These are phyloP conservation scores for Solanum lycopersicoides DNA, from an alignment of 257 asterid genomes.

Conservation along the genomic window DNA sequence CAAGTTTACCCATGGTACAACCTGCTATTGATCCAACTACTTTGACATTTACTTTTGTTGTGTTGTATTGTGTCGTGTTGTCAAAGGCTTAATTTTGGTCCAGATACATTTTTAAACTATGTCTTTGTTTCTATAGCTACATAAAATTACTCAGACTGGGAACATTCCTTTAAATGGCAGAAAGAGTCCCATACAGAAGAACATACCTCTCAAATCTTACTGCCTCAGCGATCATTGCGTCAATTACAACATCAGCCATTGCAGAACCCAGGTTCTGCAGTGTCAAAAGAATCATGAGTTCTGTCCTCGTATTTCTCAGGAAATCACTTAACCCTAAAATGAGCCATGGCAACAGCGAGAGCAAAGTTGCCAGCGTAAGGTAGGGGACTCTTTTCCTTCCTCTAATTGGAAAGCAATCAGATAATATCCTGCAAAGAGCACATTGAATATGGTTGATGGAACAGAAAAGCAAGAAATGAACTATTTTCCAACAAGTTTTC, in stretches of 20 bases:
- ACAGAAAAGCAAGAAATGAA: not conserved
- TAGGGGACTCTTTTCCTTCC: conserved; percentile 88
- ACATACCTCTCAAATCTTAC: conserved; percentile 78
- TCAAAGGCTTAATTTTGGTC: not conserved
- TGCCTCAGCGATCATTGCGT: conserved; percentile 99
- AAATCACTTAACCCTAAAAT: conserved; percentile 41
- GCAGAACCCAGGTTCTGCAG: conserved; percentile 93
- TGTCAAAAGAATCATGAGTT: conserved; percentile 75
- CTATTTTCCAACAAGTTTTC: not conserved
- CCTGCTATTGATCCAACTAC: not conserved
- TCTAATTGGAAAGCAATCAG: conserved; percentile 84
- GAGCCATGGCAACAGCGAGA: conserved; percentile 83
- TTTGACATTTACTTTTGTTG: not conserved
- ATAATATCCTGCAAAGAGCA: conserved; percentile 58
- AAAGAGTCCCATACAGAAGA: not conserved
- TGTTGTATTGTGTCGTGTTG: not conserved
- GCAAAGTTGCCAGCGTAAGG: conserved; percentile 62
- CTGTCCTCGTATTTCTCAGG: conserved; percentile 51
- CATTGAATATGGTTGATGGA: not conserved
- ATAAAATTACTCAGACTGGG: not conserved
- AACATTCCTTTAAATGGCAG: not conserved
- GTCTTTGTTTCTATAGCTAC: not conserved
- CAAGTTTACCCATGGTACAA: not conserved
- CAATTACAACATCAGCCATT: conserved; percentile 97
- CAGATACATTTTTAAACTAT: not conserved